phyloP scores from a whole-genome alignment of 306 rosid genomes.

The Inga leiocalycina region DNA sequence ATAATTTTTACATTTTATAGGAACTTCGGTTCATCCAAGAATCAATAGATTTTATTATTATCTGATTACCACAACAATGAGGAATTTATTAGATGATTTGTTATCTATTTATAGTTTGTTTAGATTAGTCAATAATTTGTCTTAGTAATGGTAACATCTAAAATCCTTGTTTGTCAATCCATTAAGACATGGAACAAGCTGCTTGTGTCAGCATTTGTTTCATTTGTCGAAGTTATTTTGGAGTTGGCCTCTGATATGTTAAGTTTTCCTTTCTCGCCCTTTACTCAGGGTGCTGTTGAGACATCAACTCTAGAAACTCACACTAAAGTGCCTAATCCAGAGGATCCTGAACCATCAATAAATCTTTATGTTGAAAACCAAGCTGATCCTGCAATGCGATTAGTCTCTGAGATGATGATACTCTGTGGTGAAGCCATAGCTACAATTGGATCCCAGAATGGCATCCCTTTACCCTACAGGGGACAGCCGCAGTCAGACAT shows the following conservation, averaged over 20 bases:
- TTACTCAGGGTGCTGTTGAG: constrained; percentile 85
- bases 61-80: neutral
- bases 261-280: constrained; percentile 26
- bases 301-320: constrained; percentile 80
- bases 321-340: constrained; percentile 86
- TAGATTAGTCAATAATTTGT: constrained; percentile 9
- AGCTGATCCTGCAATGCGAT: constrained; percentile 93
- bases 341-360: constrained; percentile 77
- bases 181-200: constrained; percentile 13
- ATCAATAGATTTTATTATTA: constrained; percentile 20
- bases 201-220: neutral
- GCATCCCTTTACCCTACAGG: constrained; percentile 88
- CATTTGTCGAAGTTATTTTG: constrained; percentile 2
- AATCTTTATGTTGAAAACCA: constrained; percentile 94
- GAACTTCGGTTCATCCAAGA: constrained; percentile 6
- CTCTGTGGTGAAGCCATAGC: constrained; percentile 98
- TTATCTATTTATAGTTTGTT: neutral
- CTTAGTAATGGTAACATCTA: constrained; percentile 12
- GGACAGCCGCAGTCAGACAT: constrained; percentile 97
- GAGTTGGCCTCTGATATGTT: constrained; percentile 30
- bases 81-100: constrained; percentile 8
- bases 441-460: constrained; percentile 71
- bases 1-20: neutral
- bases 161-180: constrained; percentile 4
- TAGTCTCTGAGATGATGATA: constrained; percentile 96